Base-by-base conservation (phyloP, 225 moss, liverwort and hornwort species). In the Physcomitrium patens region DNA sequence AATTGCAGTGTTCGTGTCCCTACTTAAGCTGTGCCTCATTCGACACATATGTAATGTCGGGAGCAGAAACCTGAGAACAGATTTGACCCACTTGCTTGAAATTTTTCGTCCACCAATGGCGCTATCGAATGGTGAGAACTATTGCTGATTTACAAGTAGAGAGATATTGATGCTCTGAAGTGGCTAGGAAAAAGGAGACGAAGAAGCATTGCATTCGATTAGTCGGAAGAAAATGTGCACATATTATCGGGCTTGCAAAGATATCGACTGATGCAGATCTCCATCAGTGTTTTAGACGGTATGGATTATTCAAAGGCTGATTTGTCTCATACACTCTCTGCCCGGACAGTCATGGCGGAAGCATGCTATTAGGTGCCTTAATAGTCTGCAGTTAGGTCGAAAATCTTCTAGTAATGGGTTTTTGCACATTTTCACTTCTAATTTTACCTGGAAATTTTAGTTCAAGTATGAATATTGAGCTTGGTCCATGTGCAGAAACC, bases 261-360 rank as follows among this genome's bases (percentile, higher is more conserved):
- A 53, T 59, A 41, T 37, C 5, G 63, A 60, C 54, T 23, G 20
- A 45, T 73, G 76, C 61, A 63, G 16, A 51, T 60, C 53, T 63
- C 1, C 76, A 66, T 72, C 51, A 48, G 68, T 68, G 70, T 69
- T 80, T 71, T 54, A 78, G 75, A 81, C 55, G 65, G 69, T 76
- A 46, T 57, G 60, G 61, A 77, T 68, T 43, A 60, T 51, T 78
- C 31, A 50, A 76, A 71, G 80, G 63, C 63, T 74, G 58, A 47
- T 50, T 83, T 83, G 73, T 75, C 78, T 83, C 57, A 70, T 81
- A 76, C 58, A 68, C 56, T 54, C 64, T 65, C 77, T 68, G 73
- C 60, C 24, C 47, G 47, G 58, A 12, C 76, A 67, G 66, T 71
- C 67, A 78, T 65, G 79, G 80, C 73, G 78, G 70, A 70, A 57